Evolutionary conservation across 192 early-diverging fungal species (phyloP), one percentile per base, ranked within the genome.

Genomic region (Podila verticillata): DNA sequence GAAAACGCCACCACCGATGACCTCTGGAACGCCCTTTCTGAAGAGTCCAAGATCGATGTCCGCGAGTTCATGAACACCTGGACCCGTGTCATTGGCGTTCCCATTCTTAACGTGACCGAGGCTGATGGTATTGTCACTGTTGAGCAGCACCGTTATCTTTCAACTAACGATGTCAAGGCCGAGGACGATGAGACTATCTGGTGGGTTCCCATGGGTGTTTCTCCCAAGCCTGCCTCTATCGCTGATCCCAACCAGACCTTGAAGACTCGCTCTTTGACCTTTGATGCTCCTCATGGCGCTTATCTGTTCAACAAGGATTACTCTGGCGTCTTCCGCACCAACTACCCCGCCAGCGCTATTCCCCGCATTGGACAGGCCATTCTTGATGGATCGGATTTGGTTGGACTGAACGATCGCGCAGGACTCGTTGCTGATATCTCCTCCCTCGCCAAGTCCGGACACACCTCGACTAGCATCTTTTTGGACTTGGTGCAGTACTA

Each of bases 281-380:
- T 91, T 35, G 78, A 73, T 31, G 85, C 92, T 48, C 82, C 91
- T 28, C 75, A 90, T 30, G 80, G 84, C 13, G 70, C 85, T 12
- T 94, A 89, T 79, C 94, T 97, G 81, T 86, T 99, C 63, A 99
- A 99, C 88, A 83, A 84, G 63, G 87, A 87, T 54, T 89, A 90
- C 61, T 92, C 90, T 32, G 93, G 95, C 17, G 87, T 99, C 62
- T 99, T 93, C 86, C 91, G 98, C 19, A 96, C 97, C 15, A 89
- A 92, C 48, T 95, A 95, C 72, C 85, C 92, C 35, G 68, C 85
- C 26, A 80, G 84, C 2, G 83, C 86, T 22, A 82, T 93, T 57
- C 65, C 60, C 20, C 75, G 83, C 12, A 80, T 95, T 47, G 91
- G 86, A 24, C 66, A 82, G 10, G 91, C 86, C 0, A 84, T 91